Base-by-base conservation (phyloP, 495 filamentous ascomycete species). In the Penicillium bialowiezense region DNA sequence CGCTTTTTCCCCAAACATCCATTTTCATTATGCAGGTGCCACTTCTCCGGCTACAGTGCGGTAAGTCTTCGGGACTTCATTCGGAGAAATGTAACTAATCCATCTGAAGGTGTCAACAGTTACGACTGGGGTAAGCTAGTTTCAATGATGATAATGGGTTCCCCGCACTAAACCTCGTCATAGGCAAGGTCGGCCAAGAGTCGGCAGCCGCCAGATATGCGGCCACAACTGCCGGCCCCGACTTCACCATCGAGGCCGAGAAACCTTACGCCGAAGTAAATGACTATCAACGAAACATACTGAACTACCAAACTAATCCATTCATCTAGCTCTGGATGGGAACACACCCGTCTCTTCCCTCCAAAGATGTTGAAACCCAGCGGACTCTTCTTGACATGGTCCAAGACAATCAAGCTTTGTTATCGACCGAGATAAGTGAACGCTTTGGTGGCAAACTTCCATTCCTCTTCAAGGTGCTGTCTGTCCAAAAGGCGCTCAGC, bases 381-480 rank as follows among this genome's bases (percentile, higher is more conserved):
- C 86, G 92, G 3, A 88, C 88, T 5, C 79, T 98, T 13, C 87
- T 96, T 51, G 91, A 96, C 48, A 76, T 97, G 26, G 87, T 97
- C 20, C 81, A 90, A 63, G 87, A 90, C 58, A 98, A 98, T 71
- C 78, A 88, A 55, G 81, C 85, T 28, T 79, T 98, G 4, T 76
- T 98, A 46, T 86, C 86, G 1, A 59, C 72, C 2, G 79, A 87
- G 8, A 78, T 97, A 39, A 83, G 74, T 41, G 79, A 87, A 44
- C 78, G 72, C 50, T 96, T 88, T 68, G 86, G 80, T 41, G 68
- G 80, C 50, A 93, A 91, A 62, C 79, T 98, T 3, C 93, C 93
- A 0, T 98, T 98, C 64, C 81, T 97, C 6, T 95, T 98, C 83
- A 98, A 98, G 73, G 91, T 98, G 24, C 81, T 98, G 31, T 95